Conservation (phyloP, 805 yeast species). For the Wickerhamomyces kurtzmanii region DNA sequence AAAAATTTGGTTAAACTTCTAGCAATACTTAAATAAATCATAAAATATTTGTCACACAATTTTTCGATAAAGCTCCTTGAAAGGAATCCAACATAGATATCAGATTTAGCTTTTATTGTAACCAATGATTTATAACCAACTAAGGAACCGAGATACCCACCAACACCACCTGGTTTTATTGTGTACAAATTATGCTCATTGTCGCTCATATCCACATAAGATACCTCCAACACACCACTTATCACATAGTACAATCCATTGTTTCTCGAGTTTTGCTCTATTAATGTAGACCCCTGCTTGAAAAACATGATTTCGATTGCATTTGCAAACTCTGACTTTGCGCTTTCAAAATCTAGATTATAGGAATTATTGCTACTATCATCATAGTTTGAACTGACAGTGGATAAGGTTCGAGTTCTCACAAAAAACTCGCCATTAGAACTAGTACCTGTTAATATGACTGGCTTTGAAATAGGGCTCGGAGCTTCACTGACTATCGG, state of each 20-base stretch:
- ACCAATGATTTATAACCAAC: slow-evolving; percentile 76
- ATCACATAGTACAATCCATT: slow-evolving; percentile 76
- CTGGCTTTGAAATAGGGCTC: slow-evolving; percentile 9
- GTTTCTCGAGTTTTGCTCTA: slow-evolving; percentile 54
- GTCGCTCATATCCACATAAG: slow-evolving; percentile 25
- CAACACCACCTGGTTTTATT: slow-evolving; percentile 69
- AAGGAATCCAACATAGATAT: slow-evolving; percentile 62
- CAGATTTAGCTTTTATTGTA: slow-evolving; percentile 50
- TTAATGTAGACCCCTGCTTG: slow-evolving; percentile 43
- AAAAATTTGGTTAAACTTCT: slow-evolving; percentile 57
- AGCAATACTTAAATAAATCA: slow-evolving; percentile 71
- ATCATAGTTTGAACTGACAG: slow-evolving; percentile 15
- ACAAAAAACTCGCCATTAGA: background rate
- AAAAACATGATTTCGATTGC: slow-evolving; percentile 45
- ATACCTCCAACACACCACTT: slow-evolving; percentile 66
- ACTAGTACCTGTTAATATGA: slow-evolving; percentile 3
- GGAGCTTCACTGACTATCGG: slow-evolving; percentile 10
- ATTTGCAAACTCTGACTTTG: slow-evolving; percentile 50
- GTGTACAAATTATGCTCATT: slow-evolving; percentile 39
- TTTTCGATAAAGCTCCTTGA: slow-evolving; percentile 53
- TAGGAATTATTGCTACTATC: slow-evolving; percentile 10
- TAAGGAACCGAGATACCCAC: slow-evolving; percentile 78
- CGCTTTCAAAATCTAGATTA: slow-evolving; percentile 33
- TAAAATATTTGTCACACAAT: slow-evolving; percentile 66
- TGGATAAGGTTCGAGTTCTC: slow-evolving; percentile 7